These are phyloP conservation scores for Penicillium sp. DNA, from an alignment of 2,329 filamentous ascomycete species.

Conservation along the genomic window DNA sequence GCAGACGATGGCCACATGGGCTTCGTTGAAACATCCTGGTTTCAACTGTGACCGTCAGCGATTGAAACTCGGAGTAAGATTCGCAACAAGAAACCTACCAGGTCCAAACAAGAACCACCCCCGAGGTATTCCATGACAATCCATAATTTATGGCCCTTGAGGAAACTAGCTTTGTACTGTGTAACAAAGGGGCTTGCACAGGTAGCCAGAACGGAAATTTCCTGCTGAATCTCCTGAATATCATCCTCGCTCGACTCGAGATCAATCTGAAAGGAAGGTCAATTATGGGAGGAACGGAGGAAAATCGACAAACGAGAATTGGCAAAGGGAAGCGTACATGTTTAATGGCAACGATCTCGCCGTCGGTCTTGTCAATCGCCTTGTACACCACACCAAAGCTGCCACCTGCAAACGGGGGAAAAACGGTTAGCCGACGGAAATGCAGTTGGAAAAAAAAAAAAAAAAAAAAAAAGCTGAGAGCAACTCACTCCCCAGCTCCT, in stretches of 20 bases:
- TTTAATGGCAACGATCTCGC: conserved; percentile 94
- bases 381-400: conserved; percentile 98
- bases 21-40: conserved; percentile 83
- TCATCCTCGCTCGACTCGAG: conserved; percentile 98
- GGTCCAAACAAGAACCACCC: conserved; percentile 88
- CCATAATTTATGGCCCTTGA: conserved; percentile 96
- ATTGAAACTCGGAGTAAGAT: background rate
- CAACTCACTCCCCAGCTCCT: conserved; percentile 87
- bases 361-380: conserved; percentile 84
- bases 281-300: conserved; percentile 5
- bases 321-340: conserved; percentile 61
- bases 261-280: conserved; percentile 68
- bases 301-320: background rate
- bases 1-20: conserved; percentile 90
- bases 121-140: conserved; percentile 99
- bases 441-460: background rate
- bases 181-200: conserved; percentile 93
- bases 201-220: conserved; percentile 91
- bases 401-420: conserved; percentile 61
- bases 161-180: conserved; percentile 92
- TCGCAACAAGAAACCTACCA: conserved; percentile 57
- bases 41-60: conserved; percentile 63
- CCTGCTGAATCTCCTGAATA: conserved; percentile 95
- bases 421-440: conserved; percentile 16
- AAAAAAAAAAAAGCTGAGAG: background rate